phyloP scores from a whole-genome alignment of 495 filamentous ascomycete species.

The Lasiosphaeria ovina region DNA sequence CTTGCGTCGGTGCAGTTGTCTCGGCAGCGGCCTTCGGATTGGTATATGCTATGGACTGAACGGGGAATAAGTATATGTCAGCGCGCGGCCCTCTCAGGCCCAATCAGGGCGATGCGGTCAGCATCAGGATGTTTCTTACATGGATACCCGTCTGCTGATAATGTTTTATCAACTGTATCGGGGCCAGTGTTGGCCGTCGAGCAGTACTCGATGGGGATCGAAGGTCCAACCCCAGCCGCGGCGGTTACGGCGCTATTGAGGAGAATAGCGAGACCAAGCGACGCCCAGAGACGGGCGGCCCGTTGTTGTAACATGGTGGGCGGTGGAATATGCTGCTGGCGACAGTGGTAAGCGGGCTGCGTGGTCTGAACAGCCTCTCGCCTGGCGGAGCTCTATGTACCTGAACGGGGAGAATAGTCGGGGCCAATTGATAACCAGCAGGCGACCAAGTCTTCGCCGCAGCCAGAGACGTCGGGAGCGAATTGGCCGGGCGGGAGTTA shows the following conservation, averaged over 20 bases:
- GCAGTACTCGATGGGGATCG: constrained; percentile 39
- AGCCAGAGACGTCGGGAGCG: background rate
- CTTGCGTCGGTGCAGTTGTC: constrained; percentile 31
- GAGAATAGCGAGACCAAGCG: constrained; percentile 14
- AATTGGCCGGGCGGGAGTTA: background rate
- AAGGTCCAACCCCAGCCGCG: constrained; percentile 17
- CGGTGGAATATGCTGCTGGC: background rate
- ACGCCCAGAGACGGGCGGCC: constrained; percentile 23
- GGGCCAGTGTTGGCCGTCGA: constrained; percentile 40
- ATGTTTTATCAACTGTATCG: constrained; percentile 17
- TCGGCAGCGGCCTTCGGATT: constrained; percentile 47
- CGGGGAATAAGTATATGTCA: background rate
- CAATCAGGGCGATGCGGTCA: too few relatives aligned
- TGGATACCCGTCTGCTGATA: too few relatives aligned
- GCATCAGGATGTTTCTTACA: too few relatives aligned
- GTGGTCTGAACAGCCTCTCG: background rate
- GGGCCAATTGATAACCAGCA: background rate
- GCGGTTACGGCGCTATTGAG: constrained; percentile 10
- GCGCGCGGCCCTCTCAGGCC: background rate
- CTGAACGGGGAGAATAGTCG: too few relatives aligned
- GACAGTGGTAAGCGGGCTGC: constrained; percentile 2
- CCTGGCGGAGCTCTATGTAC: background rate
- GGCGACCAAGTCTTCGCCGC: background rate
- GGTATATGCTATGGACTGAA: constrained; percentile 40
- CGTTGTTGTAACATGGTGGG: constrained; percentile 24